Percentiles rank a stretch among this genome's conserved stretches.
These are phyloP conservation scores for Barbarea vulgaris DNA, from an alignment of 345 rosid genomes.

Conservation along the genomic window DNA sequence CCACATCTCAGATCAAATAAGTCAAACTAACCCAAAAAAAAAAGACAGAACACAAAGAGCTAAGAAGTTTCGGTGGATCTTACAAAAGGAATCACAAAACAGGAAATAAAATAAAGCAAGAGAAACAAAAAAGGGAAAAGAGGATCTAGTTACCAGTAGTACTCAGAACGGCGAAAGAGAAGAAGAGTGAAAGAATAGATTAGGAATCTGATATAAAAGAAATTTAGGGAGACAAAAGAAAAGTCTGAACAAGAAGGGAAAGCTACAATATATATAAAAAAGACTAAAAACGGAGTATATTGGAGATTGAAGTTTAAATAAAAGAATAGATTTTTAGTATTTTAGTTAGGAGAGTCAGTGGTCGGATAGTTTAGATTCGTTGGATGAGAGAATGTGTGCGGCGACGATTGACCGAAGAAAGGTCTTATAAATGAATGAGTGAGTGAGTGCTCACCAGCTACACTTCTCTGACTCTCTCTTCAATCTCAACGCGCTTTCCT, in stretches of 20 bases:
- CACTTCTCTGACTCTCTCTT: slow-evolving; percentile 2
- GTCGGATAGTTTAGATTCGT: slow-evolving; percentile 23
- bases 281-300: no score
- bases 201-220: slow-evolving; percentile 26
- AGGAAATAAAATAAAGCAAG: background rate
- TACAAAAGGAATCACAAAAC: background rate
- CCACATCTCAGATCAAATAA: slow-evolving; percentile 25
- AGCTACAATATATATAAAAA: slow-evolving; percentile 12
- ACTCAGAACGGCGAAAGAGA: slow-evolving; percentile 7
- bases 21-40: slow-evolving; percentile 7
- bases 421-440: background rate
- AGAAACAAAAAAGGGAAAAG: background rate
- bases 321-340: background rate
- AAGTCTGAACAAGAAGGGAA: slow-evolving; percentile 26
- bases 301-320: background rate
- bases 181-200: slow-evolving; percentile 32
- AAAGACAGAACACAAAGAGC: slow-evolving; percentile 9
- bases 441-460: slow-evolving; percentile 18
- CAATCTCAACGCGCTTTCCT: background rate
- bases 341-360: background rate
- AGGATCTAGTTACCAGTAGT: slow-evolving; percentile 33
- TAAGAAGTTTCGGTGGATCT: slow-evolving; percentile 2
- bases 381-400: slow-evolving; percentile 24
- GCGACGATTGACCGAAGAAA: slow-evolving; percentile 22
- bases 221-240: slow-evolving; percentile 4